Conservation (phyloP, 495 filamentous ascomycete genomes). For the Xylaria bambusicola region DNA sequence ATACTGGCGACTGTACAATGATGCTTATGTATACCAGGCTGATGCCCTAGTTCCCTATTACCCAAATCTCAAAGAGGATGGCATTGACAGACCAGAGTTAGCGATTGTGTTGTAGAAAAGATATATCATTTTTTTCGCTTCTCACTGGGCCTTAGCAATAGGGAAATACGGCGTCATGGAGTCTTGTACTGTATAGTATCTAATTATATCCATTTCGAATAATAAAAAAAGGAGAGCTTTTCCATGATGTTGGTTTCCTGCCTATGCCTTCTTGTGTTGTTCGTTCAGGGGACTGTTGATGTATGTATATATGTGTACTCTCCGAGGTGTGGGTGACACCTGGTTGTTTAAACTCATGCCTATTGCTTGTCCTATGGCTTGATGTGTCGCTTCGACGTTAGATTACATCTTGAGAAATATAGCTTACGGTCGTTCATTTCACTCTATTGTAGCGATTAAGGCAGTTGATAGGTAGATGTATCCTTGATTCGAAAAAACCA, state of each 20-base stretch:
- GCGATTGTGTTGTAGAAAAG: constrained; percentile 70
- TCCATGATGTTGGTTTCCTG: too few relatives aligned
- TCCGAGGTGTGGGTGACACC: too few relatives aligned
- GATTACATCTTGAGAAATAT: too few relatives aligned
- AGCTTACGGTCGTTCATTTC: too few relatives aligned
- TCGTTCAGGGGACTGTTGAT: background rate
- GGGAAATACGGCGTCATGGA: constrained; percentile 14
- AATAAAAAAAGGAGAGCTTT: constrained; percentile 10
- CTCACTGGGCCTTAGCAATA: background rate
- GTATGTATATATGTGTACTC: too few relatives aligned
- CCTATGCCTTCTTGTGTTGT: background rate
- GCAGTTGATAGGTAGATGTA: too few relatives aligned
- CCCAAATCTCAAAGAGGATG: constrained; percentile 76
- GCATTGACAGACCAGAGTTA: constrained; percentile 73
- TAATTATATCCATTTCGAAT: constrained; percentile 7
- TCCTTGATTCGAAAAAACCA: too few relatives aligned
- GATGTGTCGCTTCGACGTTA: too few relatives aligned
- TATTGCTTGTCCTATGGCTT: too few relatives aligned
- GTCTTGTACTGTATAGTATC: constrained; percentile 13
- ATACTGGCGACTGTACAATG: constrained; percentile 95
- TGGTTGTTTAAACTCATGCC: too few relatives aligned
- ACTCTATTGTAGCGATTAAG: too few relatives aligned
- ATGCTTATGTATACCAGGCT: constrained; percentile 91
- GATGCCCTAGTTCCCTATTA: constrained; percentile 98
- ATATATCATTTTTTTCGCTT: background rate